Conservation (phyloP, 129 eudicot species). For the Centaurea solstitialis region DNA sequence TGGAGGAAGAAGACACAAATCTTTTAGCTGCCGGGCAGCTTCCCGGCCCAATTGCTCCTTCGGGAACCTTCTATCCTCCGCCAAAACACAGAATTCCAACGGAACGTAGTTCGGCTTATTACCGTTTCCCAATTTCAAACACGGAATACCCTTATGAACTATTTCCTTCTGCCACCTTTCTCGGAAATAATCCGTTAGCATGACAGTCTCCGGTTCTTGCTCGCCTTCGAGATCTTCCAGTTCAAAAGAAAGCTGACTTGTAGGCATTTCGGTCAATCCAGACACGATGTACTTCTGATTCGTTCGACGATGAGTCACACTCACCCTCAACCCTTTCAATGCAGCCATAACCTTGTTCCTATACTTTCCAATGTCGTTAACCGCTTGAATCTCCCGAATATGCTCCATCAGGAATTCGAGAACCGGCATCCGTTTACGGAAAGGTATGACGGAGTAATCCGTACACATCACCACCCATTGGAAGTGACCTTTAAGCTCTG, state of each 20-base stretch:
- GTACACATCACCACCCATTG: slow-evolving; percentile 56
- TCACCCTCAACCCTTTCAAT: slow-evolving; percentile 56
- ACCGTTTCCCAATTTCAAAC: slow-evolving; percentile 54
- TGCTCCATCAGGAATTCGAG: slow-evolving; percentile 59
- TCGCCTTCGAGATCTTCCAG: slow-evolving; percentile 53
- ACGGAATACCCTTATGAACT: slow-evolving; percentile 43
- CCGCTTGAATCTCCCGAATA: slow-evolving; percentile 32
- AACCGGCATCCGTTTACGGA: slow-evolving; percentile 64
- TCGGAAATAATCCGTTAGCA: slow-evolving; percentile 50
- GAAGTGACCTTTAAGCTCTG: slow-evolving; percentile 63
- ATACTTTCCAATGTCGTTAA: slow-evolving; percentile 20
- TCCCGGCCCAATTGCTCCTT: slow-evolving; percentile 49
- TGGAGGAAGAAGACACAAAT: slow-evolving; percentile 50
- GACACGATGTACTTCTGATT: slow-evolving; percentile 54
- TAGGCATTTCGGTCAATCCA: slow-evolving; percentile 42
- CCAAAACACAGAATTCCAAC: slow-evolving; percentile 66
- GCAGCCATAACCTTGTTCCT: slow-evolving; percentile 28
- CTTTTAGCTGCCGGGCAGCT: slow-evolving; percentile 32
- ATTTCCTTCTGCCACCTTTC: slow-evolving; percentile 50
- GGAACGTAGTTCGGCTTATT: slow-evolving; percentile 54
- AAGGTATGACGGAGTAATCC: slow-evolving; percentile 60
- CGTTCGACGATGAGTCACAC: slow-evolving; percentile 71
- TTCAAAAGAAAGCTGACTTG: slow-evolving; percentile 38
- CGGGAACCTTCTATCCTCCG: slow-evolving; percentile 58
- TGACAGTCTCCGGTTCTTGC: slow-evolving; percentile 8